Evolutionary conservation across 306 rosid species (phyloP), one percentile per base, ranked within the genome.

Genomic region (Prunus padus): DNA sequence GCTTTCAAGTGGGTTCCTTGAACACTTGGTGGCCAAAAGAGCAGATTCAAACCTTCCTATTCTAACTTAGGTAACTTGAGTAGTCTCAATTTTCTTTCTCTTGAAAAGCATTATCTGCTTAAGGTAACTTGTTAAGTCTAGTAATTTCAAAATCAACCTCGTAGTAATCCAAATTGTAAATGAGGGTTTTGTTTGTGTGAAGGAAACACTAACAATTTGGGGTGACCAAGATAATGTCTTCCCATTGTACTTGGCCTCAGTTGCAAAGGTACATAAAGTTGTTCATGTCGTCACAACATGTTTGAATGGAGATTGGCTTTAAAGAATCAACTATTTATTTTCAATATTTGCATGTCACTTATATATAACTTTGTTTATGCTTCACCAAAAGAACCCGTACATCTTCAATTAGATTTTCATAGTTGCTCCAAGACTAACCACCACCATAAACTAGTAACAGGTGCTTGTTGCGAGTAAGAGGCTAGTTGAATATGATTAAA

Each of bases 191-290:
- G 20, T 46, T 19, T 61, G 49, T 9, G 15, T 52, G 77, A 72
- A 83, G 86, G 84, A 81, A 76, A 81, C 79, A 56, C 78, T 86
- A 62, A 57, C 83, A 56, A 45, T 81, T 47, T 81, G 87, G 86
- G 90, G 90, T 49, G 84, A 86, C 76, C 73, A 79, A 62, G 90
- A 86, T 52, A 20, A 23, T 7, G 52, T 83, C 11, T 83, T 81
- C 57, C 87, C 84, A 22, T 22, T 86, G 52, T 28, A 5, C 56
- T 67, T 57, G 49, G 84, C 77, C 44, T 76, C 75, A 81, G 40
- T 33, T 86, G 82, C 72, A 81, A 9, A 86, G 86, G 86, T 83
- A n/a, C n/a, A n/a, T n/a, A n/a, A n/a, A n/a, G n/a, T n/a, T n/a
- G n/a, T n/a, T n/a, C n/a, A n/a, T n/a, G n/a, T n/a, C n/a, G n/a